Evolutionary conservation across 106 monocot species (phyloP), one percentile per base, ranked within the genome.

Genomic region (Dactylorhiza incarnata): DNA sequence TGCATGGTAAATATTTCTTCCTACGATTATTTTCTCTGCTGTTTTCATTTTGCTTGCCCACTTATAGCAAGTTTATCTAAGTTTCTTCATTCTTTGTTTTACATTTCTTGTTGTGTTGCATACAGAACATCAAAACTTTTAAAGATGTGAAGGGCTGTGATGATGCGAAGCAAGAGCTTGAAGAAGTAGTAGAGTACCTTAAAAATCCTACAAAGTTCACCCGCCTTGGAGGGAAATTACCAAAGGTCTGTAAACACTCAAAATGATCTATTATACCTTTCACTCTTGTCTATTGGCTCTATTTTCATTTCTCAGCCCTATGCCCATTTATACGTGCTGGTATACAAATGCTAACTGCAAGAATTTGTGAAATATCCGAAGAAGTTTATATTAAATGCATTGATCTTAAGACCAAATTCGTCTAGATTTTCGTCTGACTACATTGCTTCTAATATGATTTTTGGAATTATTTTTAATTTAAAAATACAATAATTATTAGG

Each of bases 81-180:
- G 43, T 69, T 46, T 46, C 22, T 45, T 9, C 17, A 15, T 44
- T 15, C 45, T 17, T 69, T 46, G 69, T 29, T 12, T 69, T 46
- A 46, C 45, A 15, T n/a, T 69, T 69, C 4, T 69, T 0, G n/a
- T 69, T 45, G 69, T 24, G 51, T 55, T 74, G 26, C 71, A 6
- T 82, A 48, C 85, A 96, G 97, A 94, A 99, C 86, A 83, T 92
- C 66, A 99, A 91, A 76, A 99, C 97, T 72, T 99, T 99, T 75
- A 99, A 99, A 78, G 97, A 99, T 84, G 97, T 99, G 17, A 99
- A 99, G 83, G 97, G 97, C 19, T 99, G 94, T 78, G 97, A 99
- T 88, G 97, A 99, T 85, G 97, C 94, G 62, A 99, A 99, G 69
- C 87, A 99, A 87, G 97, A 99, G 80, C 94, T 99, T 61, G 94